Conservation (phyloP, 495 filamentous ascomycete genomes). For the Trichoderma orchidacearum region DNA sequence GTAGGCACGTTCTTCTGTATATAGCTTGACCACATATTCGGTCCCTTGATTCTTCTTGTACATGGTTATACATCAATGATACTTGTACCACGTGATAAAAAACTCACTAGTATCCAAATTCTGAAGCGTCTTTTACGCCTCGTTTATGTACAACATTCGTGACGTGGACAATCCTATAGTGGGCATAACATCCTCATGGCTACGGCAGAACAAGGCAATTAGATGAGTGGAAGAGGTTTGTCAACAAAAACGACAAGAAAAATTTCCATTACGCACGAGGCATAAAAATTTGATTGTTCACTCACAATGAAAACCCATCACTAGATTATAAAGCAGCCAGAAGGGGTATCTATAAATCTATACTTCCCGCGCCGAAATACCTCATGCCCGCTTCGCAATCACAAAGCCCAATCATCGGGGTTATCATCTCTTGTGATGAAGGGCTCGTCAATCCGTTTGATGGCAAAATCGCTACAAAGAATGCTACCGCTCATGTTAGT, state of each 20-base stretch:
- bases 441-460: slow-evolving; percentile 83
- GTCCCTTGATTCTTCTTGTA: too few relatives aligned
- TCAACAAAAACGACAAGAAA: neutral
- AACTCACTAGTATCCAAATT: too few relatives aligned
- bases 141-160: too few relatives aligned
- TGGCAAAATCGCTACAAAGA: slow-evolving; percentile 84
- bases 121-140: too few relatives aligned
- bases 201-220: too few relatives aligned
- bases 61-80: neutral
- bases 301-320: too few relatives aligned
- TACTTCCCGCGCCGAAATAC: neutral
- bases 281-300: too few relatives aligned
- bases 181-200: too few relatives aligned
- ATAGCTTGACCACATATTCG: too few relatives aligned
- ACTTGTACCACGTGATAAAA: too few relatives aligned
- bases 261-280: neutral
- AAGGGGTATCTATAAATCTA: neutral
- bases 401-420: slow-evolving; percentile 72
- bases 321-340: neutral
- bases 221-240: too few relatives aligned
- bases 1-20: neutral
- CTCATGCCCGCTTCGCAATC: slow-evolving; percentile 32
- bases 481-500: slow-evolving; percentile 35
- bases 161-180: too few relatives aligned
- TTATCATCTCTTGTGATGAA: slow-evolving; percentile 64